A percentile compares a stretch with the other conserved stretches of the same genome.
Conservation (phyloP, 2,329 filamentous ascomycete genomes). For the Davidsoniella australis region DNA sequence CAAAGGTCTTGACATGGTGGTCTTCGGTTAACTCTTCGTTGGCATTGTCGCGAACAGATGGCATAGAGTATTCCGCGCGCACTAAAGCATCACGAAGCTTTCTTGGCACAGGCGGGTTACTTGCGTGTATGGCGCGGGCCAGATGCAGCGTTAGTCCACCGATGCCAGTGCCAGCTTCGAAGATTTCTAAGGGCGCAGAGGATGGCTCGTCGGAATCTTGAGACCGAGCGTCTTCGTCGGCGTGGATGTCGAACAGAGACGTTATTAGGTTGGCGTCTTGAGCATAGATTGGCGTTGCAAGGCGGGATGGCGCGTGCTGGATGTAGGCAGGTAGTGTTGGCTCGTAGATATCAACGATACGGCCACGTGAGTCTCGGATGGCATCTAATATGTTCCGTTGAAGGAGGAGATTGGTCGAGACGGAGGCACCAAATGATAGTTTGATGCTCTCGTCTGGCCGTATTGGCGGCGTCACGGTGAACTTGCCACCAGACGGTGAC, state of each 20-base stretch:
- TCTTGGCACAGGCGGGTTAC: conserved; percentile 38
- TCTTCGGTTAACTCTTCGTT: conserved; percentile 12
- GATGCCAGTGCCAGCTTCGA: conserved; percentile 76
- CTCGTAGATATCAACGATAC: conserved; percentile 38
- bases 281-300: conserved; percentile 63
- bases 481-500: conserved; percentile 19
- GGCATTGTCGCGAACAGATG: conserved; percentile 4
- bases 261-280: conserved; percentile 61
- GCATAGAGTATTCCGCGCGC: conserved; percentile 3
- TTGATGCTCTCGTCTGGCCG: conserved; percentile 19
- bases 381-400: conserved; percentile 41
- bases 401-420: conserved; percentile 42
- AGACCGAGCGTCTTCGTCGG: conserved; percentile 20
- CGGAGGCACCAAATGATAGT: conserved; percentile 27
- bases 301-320: conserved; percentile 38
- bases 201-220: conserved; percentile 14
- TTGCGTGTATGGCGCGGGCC: conserved; percentile 57
- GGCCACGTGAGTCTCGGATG: conserved; percentile 34
- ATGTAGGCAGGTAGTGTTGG: conserved; percentile 62
- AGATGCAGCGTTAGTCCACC: conserved; percentile 62
- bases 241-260: conserved; percentile 58
- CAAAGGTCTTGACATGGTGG: conserved; percentile 15
- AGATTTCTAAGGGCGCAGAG: conserved; percentile 46
- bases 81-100: conserved; percentile 20
- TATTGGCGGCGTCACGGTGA: conserved; percentile 24